Percentiles rank a stretch among this genome's conserved stretches.
Conservation (phyloP, 345 rosid genomes). For the Chamaenerion angustifolium region DNA sequence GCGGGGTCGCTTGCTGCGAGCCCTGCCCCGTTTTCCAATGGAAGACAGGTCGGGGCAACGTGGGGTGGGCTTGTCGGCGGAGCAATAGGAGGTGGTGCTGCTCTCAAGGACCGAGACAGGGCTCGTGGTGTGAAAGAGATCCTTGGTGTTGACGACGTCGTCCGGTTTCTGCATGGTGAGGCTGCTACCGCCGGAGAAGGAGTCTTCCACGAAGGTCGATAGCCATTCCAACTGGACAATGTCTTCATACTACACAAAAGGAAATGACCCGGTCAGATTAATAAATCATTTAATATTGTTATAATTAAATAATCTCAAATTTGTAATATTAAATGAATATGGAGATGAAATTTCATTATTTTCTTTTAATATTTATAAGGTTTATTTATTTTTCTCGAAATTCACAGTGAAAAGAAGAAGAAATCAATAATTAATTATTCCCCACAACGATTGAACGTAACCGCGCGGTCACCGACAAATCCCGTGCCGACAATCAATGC, state of each 20-base stretch:
- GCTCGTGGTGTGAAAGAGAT: constrained; percentile 62
- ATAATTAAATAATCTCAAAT: not conserved
- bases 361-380: no score
- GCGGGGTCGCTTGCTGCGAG: constrained; percentile 90
- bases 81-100: constrained; percentile 51
- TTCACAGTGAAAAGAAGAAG: not conserved
- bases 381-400: no score
- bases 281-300: not conserved
- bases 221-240: constrained; percentile 49
- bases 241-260: constrained; percentile 68
- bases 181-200: constrained; percentile 9
- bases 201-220: constrained; percentile 14
- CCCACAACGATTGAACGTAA: not conserved
- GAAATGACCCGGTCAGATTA: not conserved
- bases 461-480: not conserved
- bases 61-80: constrained; percentile 30
- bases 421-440: not conserved
- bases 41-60: constrained; percentile 29
- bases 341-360: no score
- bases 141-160: not conserved
- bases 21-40: constrained; percentile 46
- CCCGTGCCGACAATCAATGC: constrained; percentile 11
- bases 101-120: constrained; percentile 93
- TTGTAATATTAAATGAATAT: no score
- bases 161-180: constrained; percentile 6